Percentiles rank a stretch among this genome's conserved stretches.
Conservation (phyloP, 2,329 filamentous ascomycete genomes). For the Diaporthe helianthi region DNA sequence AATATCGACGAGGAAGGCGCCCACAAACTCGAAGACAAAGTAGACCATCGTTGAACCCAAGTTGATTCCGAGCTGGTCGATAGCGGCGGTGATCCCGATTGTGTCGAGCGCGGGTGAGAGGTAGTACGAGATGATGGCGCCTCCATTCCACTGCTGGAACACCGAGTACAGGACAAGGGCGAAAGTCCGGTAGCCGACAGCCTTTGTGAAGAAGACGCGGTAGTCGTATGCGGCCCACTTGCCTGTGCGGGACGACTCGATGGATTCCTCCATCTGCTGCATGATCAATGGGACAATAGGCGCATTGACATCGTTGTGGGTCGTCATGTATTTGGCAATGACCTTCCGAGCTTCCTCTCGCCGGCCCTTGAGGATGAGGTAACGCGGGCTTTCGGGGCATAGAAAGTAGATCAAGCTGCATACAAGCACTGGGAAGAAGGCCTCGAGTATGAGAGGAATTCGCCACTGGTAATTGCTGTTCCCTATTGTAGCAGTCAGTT, state of each 20-base stretch:
- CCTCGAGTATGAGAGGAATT: slow-evolving; percentile 52
- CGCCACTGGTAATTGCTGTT: slow-evolving; percentile 48
- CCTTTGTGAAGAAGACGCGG: slow-evolving; percentile 53
- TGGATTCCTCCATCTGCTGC: slow-evolving; percentile 52
- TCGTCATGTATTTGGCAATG: slow-evolving; percentile 51
- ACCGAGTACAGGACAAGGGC: slow-evolving; percentile 53
- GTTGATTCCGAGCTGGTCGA: slow-evolving; percentile 50
- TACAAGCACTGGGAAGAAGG: slow-evolving; percentile 54
- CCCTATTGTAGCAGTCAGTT: slow-evolving; percentile 1
- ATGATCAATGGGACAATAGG: slow-evolving; percentile 51
- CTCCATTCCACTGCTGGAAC: slow-evolving; percentile 56
- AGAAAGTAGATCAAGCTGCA: slow-evolving; percentile 51
- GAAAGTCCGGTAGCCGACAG: slow-evolving; percentile 51
- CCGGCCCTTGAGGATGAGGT: slow-evolving; percentile 44
- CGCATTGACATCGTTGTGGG: slow-evolving; percentile 47
- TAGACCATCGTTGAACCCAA: slow-evolving; percentile 53
- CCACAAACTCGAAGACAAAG: slow-evolving; percentile 53
- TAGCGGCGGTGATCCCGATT: slow-evolving; percentile 47
- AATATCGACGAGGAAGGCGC: slow-evolving; percentile 51
- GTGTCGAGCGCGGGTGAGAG: slow-evolving; percentile 49
- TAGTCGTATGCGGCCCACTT: slow-evolving; percentile 52
- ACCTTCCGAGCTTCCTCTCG: slow-evolving; percentile 44
- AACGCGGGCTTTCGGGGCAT: slow-evolving; percentile 46
- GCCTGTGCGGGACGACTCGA: slow-evolving; percentile 48
- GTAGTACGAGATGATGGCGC: slow-evolving; percentile 53